Conservation (phyloP, 441 rosid species). For the Daphne laureola region DNA sequence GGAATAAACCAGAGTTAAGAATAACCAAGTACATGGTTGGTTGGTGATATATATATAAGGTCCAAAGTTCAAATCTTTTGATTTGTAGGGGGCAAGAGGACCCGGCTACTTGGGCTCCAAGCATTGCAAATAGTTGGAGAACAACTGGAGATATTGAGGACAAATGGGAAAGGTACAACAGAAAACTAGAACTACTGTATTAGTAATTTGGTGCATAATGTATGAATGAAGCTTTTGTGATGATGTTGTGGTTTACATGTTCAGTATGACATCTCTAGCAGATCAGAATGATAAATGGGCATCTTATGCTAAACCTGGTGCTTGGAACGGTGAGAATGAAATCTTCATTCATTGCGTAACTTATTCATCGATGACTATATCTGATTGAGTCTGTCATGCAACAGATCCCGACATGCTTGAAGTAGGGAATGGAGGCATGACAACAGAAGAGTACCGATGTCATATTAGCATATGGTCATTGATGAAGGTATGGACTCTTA, state of each 20-base stretch:
- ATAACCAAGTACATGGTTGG: background rate
- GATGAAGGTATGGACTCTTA: conserved; percentile 24
- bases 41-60: too few relatives aligned
- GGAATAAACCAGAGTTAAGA: background rate
- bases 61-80: too few relatives aligned
- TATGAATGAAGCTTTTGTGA: background rate
- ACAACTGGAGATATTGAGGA: conserved; percentile 52
- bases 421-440: conserved; percentile 65
- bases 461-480: conserved; percentile 63
- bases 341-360: background rate
- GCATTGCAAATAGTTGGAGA: conserved; percentile 58
- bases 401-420: conserved; percentile 42
- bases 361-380: background rate
- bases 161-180: conserved; percentile 33
- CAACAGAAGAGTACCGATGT: conserved; percentile 37
- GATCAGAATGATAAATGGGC: conserved; percentile 51
- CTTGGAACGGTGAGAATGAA: conserved; percentile 49
- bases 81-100: conserved; percentile 41
- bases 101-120: conserved; percentile 57
- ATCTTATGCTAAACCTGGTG: conserved; percentile 47
- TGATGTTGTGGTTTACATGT: conserved; percentile 9
- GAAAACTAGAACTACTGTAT: too few relatives aligned
- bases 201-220: too few relatives aligned
- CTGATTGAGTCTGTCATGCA: background rate
- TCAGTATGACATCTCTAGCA: conserved; percentile 38